These are phyloP conservation scores for Pythium phragmiticola DNA, from an alignment of 352 stramenopile species.

Conservation along the genomic window DNA sequence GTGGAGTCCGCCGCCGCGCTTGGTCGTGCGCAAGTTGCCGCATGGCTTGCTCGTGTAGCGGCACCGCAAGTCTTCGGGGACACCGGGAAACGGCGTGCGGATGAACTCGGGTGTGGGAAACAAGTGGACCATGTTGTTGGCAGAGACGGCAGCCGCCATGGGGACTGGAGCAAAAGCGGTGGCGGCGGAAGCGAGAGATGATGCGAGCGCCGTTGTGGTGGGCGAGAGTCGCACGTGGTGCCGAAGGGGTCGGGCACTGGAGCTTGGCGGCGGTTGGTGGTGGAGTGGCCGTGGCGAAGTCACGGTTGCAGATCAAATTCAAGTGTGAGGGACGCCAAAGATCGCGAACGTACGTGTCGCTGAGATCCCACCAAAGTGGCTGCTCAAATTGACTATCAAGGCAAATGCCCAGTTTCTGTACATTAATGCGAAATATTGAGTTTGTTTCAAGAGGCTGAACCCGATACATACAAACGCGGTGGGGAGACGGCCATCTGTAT, in stretches of 20 bases:
- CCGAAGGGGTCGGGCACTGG: not conserved
- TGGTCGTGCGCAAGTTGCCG: constrained; percentile 43
- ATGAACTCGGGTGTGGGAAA: constrained; percentile 20
- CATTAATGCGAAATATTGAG: not conserved
- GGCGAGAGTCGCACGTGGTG: too few species aligned
- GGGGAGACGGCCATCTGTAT: not conserved
- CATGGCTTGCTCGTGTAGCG: constrained; percentile 52
- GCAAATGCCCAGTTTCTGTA: not conserved
- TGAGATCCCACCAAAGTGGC: constrained; percentile 13
- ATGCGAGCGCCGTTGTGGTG: too few species aligned
- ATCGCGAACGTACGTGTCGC: not conserved
- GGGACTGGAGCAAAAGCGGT: not conserved
- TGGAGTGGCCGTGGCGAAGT: constrained; percentile 7
- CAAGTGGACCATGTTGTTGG: constrained; percentile 19
- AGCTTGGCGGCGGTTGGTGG: not conserved
- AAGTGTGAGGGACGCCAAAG: constrained; percentile 21
- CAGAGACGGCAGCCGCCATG: constrained; percentile 10
- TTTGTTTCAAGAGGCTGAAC: too few species aligned
- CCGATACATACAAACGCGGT: too few species aligned
- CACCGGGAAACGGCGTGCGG: constrained; percentile 16
- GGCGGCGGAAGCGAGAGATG: not conserved
- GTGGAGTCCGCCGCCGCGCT: constrained; percentile 49
- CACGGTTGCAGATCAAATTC: constrained; percentile 20
- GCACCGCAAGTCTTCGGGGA: constrained; percentile 33
- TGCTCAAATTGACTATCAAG: not conserved